phyloP scores from a whole-genome alignment of 2,329 filamentous ascomycete species.

The Botrytis aclada region DNA sequence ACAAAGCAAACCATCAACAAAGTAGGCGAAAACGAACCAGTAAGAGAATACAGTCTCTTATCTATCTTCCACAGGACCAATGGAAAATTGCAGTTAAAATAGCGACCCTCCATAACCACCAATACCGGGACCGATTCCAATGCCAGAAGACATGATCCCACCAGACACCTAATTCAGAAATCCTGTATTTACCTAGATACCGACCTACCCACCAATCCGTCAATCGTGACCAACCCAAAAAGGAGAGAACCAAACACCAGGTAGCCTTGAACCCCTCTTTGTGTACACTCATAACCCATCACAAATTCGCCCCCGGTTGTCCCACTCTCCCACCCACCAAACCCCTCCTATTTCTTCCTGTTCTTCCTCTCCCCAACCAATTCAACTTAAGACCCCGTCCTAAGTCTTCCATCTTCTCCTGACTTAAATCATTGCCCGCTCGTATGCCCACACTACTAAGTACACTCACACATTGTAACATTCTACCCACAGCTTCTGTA shows the following conservation, averaged over 20 bases:
- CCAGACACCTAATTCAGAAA: conserved; percentile 5
- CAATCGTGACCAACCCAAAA: conserved; percentile 1
- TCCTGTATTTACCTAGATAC: background rate
- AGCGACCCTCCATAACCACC: background rate
- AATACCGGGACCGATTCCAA: background rate
- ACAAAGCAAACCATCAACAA: background rate
- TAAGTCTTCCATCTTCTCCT: conserved; percentile 77
- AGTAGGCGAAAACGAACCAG: background rate
- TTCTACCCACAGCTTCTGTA: conserved; percentile 89
- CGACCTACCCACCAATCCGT: background rate
- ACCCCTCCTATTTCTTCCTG: conserved; percentile 82
- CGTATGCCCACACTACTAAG: conserved; percentile 65
- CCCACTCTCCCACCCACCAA: conserved; percentile 57
- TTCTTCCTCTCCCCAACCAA: conserved; percentile 88
- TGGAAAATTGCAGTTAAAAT: background rate
- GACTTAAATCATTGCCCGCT: conserved; percentile 60
- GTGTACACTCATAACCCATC: background rate
- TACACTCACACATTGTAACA: conserved; percentile 95
- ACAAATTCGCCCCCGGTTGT: background rate
- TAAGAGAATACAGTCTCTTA: background rate
- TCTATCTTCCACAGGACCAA: background rate
- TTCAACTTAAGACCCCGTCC: conserved; percentile 91
- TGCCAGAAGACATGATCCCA: conserved; percentile 12
- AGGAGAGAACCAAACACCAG: background rate
- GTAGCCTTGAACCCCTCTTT: background rate